Conservation (phyloP, 345 rosid genomes). For the Populus pruinosa region DNA sequence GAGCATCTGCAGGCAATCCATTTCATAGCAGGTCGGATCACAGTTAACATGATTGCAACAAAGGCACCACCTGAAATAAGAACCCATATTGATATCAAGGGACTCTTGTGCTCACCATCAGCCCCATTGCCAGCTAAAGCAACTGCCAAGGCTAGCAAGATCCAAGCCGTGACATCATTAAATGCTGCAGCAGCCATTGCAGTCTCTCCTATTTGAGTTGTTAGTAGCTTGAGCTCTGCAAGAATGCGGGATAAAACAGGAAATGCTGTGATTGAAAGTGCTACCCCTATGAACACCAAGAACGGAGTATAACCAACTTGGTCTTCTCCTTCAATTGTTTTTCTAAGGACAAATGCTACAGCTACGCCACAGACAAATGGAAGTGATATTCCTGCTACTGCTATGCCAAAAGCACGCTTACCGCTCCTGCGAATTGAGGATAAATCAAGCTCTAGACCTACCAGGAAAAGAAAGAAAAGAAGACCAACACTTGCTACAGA, state of each 20-base stretch:
- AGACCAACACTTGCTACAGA: constrained; percentile 77
- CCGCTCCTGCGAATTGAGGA: constrained; percentile 54
- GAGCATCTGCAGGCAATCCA: constrained; percentile 22
- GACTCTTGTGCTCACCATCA: constrained; percentile 11
- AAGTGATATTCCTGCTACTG: constrained; percentile 58
- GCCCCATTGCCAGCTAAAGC: constrained; percentile 45
- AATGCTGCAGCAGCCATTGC: constrained; percentile 93
- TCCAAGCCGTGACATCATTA: constrained; percentile 84
- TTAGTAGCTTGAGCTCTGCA: constrained; percentile 79
- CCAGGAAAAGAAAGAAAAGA: constrained; percentile 77
- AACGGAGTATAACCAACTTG: constrained; percentile 54
- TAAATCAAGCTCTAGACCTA: constrained; percentile 73
- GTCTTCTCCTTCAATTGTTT: constrained; percentile 35
- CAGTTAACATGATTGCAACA: constrained; percentile 33
- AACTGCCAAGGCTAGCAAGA: constrained; percentile 67
- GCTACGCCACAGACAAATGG: constrained; percentile 63
- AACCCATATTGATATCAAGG: constrained; percentile 46
- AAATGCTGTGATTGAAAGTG: constrained; percentile 90
- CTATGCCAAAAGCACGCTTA: constrained; percentile 57
- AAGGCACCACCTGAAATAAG: constrained; percentile 44
- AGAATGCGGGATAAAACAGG: constrained; percentile 80
- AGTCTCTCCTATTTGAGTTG: constrained; percentile 58
- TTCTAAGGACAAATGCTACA: constrained; percentile 51
- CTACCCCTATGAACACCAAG: constrained; percentile 71
- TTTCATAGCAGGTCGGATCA: constrained; percentile 21